phyloP scores from a whole-genome alignment of 228 moss, liverwort and hornwort genomes.

The Sphagnum fallax region DNA sequence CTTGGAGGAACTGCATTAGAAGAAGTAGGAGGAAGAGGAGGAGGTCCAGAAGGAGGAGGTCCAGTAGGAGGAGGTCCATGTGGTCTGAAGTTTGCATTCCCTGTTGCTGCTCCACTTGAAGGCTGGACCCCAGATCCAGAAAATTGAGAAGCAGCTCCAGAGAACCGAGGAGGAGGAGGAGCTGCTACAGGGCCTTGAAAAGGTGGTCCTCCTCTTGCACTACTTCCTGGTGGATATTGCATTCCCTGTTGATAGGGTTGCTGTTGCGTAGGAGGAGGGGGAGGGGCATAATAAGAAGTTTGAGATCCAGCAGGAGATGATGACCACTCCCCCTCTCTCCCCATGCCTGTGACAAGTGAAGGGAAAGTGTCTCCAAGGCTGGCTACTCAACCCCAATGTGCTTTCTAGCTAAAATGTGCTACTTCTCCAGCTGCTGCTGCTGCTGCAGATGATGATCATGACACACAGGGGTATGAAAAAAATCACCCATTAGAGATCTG shows the following conservation, averaged over 20 bases:
- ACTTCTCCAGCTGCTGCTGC: too few relatives aligned
- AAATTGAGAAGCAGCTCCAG: constrained; percentile 27
- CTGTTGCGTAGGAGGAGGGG: constrained; percentile 10
- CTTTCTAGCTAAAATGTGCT: too few relatives aligned
- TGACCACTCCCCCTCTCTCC: constrained; percentile 94
- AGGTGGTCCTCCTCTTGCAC: too few relatives aligned
- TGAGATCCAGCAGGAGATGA: constrained; percentile 31
- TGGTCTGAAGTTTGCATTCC: too few relatives aligned
- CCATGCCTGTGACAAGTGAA: constrained; percentile 25
- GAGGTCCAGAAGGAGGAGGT: constrained; percentile 6
- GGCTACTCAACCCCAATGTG: too few relatives aligned
- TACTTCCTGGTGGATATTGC: constrained; percentile 21
- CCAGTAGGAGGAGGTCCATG: too few relatives aligned
- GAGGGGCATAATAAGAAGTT: constrained; percentile 24
- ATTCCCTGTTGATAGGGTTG: not conserved
- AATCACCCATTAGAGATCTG: too few relatives aligned
- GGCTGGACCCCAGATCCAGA: constrained; percentile 19
- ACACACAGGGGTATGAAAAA: too few relatives aligned
- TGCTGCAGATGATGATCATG: too few relatives aligned
- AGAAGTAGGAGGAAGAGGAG: constrained; percentile 18
- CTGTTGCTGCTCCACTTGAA: constrained; percentile 9
- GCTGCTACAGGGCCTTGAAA: constrained; percentile 11
- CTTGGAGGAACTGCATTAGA: constrained; percentile 47
- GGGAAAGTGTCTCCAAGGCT: too few relatives aligned
- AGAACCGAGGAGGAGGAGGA: constrained; percentile 28